These are phyloP conservation scores for Daedaleopsis sinensis DNA, from an alignment of 768 basidiomycete genomes.

Conservation along the genomic window DNA sequence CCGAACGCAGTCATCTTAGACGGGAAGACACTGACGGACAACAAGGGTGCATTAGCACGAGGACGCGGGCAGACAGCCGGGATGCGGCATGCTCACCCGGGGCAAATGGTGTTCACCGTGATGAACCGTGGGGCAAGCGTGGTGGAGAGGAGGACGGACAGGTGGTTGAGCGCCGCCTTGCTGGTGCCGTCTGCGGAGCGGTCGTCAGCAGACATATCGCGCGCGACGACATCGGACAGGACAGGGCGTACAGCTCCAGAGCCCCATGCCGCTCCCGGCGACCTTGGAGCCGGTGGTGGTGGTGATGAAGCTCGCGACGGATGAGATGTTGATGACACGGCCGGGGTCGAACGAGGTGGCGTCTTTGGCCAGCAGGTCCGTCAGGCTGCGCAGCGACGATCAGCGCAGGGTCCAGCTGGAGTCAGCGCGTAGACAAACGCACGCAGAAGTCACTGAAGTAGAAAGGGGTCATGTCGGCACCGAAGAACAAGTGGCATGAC, in stretches of 20 bases:
- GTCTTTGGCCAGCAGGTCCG: conserved; percentile 67
- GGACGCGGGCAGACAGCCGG: not conserved
- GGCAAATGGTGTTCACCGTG: conserved; percentile 84
- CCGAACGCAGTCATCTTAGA: conserved; percentile 85
- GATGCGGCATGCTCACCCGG: conserved; percentile 69
- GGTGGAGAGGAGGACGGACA: conserved; percentile 71
- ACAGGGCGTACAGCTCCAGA: conserved; percentile 75
- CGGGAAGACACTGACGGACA: conserved; percentile 60
- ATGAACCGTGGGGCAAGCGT: conserved; percentile 62
- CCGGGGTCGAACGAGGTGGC: conserved; percentile 65
- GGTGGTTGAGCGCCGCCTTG: conserved; percentile 87
- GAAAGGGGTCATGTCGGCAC: not conserved
- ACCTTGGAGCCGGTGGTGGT: conserved; percentile 49
- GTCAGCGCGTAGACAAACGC: conserved; percentile 1
- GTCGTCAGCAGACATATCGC: not conserved
- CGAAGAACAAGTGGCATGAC: not conserved
- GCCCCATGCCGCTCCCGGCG: conserved; percentile 59
- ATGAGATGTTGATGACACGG: conserved; percentile 84
- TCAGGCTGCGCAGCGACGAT: conserved; percentile 41
- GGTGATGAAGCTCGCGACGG: conserved; percentile 60
- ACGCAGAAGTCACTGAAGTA: conserved; percentile 56
- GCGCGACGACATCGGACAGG: not conserved
- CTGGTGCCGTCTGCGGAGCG: conserved; percentile 65
- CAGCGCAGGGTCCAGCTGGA: not conserved
- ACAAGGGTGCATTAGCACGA: not conserved